These are phyloP conservation scores for Hymenoscyphus repandus DNA, from an alignment of 2,329 filamentous ascomycete genomes.

Conservation along the genomic window DNA sequence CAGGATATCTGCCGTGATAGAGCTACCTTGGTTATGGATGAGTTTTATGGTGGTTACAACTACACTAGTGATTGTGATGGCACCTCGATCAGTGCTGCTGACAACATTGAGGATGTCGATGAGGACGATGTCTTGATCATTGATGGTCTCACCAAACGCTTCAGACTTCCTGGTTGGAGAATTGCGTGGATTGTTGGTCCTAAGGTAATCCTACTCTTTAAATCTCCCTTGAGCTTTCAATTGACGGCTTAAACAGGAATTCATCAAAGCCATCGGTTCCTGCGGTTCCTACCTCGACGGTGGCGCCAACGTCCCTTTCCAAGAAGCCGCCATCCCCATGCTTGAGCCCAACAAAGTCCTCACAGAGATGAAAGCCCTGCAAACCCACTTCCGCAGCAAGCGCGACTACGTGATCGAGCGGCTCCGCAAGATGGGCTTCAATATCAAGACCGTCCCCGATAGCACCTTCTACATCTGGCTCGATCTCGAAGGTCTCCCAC, in stretches of 20 bases:
- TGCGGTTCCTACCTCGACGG: conserved; percentile 94
- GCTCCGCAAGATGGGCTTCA: conserved; percentile 80
- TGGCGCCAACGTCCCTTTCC: conserved; percentile 91
- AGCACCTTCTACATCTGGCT: conserved; percentile 93
- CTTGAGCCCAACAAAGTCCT: conserved; percentile 79
- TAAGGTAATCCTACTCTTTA: conserved; percentile 43
- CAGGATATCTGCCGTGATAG: conserved; percentile 89
- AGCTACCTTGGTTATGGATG: conserved; percentile 89
- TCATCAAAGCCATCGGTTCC: conserved; percentile 86
- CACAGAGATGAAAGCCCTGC: conserved; percentile 82
- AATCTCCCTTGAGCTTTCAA: background rate
- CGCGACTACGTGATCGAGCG: conserved; percentile 83
- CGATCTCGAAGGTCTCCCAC: conserved; percentile 63
- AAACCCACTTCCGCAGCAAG: conserved; percentile 84
- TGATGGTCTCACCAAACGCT: conserved; percentile 93
- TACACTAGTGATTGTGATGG: conserved; percentile 92
- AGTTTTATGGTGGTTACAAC: conserved; percentile 96
- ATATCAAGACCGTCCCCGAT: conserved; percentile 77
- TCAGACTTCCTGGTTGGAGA: conserved; percentile 92
- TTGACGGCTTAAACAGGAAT: conserved; percentile 49
- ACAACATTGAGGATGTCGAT: conserved; percentile 86
- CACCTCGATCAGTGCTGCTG: conserved; percentile 79
- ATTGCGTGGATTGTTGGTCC: conserved; percentile 95
- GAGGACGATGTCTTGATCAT: conserved; percentile 90
- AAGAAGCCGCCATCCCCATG: conserved; percentile 89